These are phyloP conservation scores for Yamadazyma atlantica DNA, from an alignment of 1,139 yeast species.

Conservation along the genomic window DNA sequence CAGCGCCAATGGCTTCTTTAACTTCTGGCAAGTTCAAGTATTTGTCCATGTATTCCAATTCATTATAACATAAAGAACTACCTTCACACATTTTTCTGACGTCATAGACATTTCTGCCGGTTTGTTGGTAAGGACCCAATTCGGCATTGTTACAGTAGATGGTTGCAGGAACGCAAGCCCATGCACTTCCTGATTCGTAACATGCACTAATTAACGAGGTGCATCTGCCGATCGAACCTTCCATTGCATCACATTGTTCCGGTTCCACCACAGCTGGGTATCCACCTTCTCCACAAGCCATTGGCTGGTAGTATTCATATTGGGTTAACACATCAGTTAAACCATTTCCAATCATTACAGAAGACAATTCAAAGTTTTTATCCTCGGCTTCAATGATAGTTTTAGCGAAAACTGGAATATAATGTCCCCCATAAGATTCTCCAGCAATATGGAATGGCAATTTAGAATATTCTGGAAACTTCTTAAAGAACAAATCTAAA, in stretches of 20 bases:
- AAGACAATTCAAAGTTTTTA: constrained; percentile 78
- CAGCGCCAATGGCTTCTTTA: constrained; percentile 86
- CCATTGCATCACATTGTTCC: constrained; percentile 80
- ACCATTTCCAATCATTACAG: constrained; percentile 94
- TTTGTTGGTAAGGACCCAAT: constrained; percentile 82
- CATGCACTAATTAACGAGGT: constrained; percentile 75
- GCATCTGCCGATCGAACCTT: constrained; percentile 76
- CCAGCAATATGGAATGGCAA: constrained; percentile 93
- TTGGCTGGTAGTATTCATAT: constrained; percentile 85
- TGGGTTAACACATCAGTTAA: constrained; percentile 91
- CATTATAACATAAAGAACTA: constrained; percentile 67
- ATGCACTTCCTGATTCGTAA: constrained; percentile 72
- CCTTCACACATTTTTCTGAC: constrained; percentile 86
- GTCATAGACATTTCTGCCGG: constrained; percentile 93
- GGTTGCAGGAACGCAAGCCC: constrained; percentile 93
- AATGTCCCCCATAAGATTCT: constrained; percentile 98
- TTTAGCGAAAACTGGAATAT: constrained; percentile 88
- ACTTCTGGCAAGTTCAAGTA: constrained; percentile 39
- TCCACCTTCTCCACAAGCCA: constrained; percentile 98
- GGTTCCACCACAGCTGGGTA: constrained; percentile 75
- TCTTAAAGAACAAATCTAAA: constrained; percentile 83
- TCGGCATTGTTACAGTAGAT: constrained; percentile 87
- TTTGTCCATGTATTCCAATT: constrained; percentile 30
- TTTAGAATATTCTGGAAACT: constrained; percentile 78
- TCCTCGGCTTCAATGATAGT: constrained; percentile 79